These are phyloP conservation scores for Xanthoconium separans DNA, from an alignment of 1,284 basidiomycete genomes.

Conservation along the genomic window DNA sequence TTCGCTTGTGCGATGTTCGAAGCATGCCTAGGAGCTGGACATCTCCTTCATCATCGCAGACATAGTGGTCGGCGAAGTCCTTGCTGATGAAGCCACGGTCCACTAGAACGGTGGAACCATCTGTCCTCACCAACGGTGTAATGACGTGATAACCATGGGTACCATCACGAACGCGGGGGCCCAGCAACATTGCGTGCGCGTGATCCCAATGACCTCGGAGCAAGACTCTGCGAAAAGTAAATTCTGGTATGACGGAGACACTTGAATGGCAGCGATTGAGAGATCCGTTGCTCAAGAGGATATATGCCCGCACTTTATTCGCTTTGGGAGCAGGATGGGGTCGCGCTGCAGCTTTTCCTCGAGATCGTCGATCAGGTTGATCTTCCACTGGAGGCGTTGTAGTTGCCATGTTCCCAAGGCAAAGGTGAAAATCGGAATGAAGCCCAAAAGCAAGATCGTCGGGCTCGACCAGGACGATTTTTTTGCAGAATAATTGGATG, in stretches of 20 bases:
- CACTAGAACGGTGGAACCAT: constrained; percentile 81
- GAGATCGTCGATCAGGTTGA: constrained; percentile 90
- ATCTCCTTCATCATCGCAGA: constrained; percentile 47
- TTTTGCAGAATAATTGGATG: constrained; percentile 48
- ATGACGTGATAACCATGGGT: constrained; percentile 85
- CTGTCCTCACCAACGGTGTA: constrained; percentile 76
- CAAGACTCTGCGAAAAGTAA: constrained; percentile 81
- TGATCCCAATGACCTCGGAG: constrained; percentile 80
- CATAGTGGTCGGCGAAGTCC: constrained; percentile 44
- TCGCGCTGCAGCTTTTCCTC: constrained; percentile 86
- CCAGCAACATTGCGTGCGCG: constrained; percentile 76
- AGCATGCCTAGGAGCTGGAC: constrained; percentile 77
- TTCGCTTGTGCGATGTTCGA: constrained; percentile 65
- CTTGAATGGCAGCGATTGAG: constrained; percentile 36
- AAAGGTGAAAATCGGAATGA: constrained; percentile 90
- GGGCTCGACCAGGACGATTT: constrained; percentile 64
- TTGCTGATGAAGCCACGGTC: constrained; percentile 89
- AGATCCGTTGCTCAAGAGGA: constrained; percentile 4
- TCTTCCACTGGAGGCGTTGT: constrained; percentile 92
- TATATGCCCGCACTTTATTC: constrained; percentile 75
- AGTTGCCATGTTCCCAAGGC: constrained; percentile 95
- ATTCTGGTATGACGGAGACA: constrained; percentile 77
- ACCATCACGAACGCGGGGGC: constrained; percentile 88
- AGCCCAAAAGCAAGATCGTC: constrained; percentile 76
- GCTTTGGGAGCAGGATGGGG: constrained; percentile 78